These are phyloP conservation scores for Malus hybrid DNA, from an alignment of 331 rosid genomes.

Conservation along the genomic window DNA sequence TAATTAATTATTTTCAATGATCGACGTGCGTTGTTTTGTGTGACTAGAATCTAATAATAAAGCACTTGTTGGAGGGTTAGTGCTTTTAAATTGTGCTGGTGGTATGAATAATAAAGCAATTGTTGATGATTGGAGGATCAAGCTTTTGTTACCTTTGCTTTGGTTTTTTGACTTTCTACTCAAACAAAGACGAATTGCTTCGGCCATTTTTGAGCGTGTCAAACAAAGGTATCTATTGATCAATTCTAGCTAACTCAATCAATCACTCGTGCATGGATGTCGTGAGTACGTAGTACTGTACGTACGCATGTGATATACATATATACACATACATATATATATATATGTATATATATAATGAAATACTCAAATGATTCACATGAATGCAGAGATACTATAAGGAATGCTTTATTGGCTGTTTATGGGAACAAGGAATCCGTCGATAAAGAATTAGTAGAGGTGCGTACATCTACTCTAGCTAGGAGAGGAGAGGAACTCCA, in stretches of 20 bases:
- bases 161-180: constrained; percentile 73
- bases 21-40: background rate
- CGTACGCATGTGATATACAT: background rate
- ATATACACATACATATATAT: background rate
- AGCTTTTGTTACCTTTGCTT: constrained; percentile 66
- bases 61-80: constrained; percentile 62
- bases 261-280: too few relatives aligned
- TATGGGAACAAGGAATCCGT: constrained; percentile 76
- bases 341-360: background rate
- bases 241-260: too few relatives aligned
- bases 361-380: too few relatives aligned
- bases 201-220: constrained; percentile 68
- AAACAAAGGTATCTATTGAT: constrained; percentile 50
- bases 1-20: too few relatives aligned
- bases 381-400: constrained; percentile 62
- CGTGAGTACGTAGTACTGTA: too few relatives aligned
- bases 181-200: constrained; percentile 64
- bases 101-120: constrained; percentile 97
- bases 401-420: constrained; percentile 58
- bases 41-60: constrained; percentile 51
- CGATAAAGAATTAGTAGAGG: constrained; percentile 84
- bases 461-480: constrained; percentile 5
- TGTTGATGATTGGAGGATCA: constrained; percentile 95
- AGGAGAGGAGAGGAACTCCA: too few relatives aligned
- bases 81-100: constrained; percentile 80